Evolutionary conservation across 306 rosid species (phyloP).

Genomic region (Gillenia trifoliata): DNA sequence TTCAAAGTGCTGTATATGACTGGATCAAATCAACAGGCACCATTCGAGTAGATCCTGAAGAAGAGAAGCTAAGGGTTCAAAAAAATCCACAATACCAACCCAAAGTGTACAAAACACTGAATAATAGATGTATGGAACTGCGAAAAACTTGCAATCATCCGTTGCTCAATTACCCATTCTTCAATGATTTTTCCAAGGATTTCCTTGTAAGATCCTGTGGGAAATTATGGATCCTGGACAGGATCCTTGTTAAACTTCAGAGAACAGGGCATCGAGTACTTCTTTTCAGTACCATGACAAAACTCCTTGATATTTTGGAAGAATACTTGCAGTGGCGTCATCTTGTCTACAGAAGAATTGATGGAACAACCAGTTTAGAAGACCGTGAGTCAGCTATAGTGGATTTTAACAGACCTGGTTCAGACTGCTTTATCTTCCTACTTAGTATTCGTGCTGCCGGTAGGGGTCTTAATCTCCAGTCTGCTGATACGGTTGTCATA

Average conservation of each 20-base stretch:
- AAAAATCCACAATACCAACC: constrained; percentile 68
- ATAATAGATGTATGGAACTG: constrained; percentile 96
- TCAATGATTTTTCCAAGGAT: constrained; percentile 56
- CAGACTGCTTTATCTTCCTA: constrained; percentile 92
- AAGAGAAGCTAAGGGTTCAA: constrained; percentile 60
- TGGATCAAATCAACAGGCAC: constrained; percentile 97
- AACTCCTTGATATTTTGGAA: constrained; percentile 88
- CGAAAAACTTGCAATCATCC: constrained; percentile 98
- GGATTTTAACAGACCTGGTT: constrained; percentile 75
- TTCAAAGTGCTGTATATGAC: constrained; percentile 92
- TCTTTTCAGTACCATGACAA: constrained; percentile 97
- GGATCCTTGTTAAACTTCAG: constrained; percentile 91
- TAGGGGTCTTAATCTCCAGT: constrained; percentile 96
- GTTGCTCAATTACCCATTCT: constrained; percentile 74
- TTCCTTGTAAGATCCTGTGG: constrained; percentile 85
- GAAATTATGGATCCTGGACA: constrained; percentile 90
- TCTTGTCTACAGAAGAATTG: constrained; percentile 82
- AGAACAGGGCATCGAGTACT: constrained; percentile 94
- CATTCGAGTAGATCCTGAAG: constrained; percentile 95
- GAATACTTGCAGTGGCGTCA: constrained; percentile 90
- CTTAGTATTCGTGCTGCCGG: constrained; percentile 99
- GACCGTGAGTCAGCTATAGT: constrained; percentile 98
- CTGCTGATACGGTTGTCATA: constrained; percentile 96
- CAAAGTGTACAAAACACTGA: constrained; percentile 76
- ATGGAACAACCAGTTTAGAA: constrained; percentile 95